Percentiles rank a stretch among this genome's conserved stretches.
Conservation (phyloP, 495 filamentous ascomycete genomes). For the Penicillium cinerascens region DNA sequence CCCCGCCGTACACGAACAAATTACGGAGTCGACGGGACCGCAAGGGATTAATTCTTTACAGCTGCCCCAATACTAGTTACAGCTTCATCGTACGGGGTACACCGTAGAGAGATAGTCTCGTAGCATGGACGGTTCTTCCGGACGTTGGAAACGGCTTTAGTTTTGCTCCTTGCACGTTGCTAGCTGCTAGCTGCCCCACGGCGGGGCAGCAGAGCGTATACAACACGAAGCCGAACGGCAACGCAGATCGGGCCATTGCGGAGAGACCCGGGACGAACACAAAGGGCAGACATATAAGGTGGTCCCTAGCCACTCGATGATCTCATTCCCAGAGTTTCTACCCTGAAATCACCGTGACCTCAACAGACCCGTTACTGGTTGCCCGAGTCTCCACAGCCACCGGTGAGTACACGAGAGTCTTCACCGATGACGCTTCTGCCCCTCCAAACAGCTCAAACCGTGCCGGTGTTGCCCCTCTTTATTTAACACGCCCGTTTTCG, state of each 20-base stretch:
- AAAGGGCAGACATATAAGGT: not conserved
- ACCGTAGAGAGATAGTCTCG: not conserved
- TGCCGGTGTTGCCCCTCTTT: slow-evolving; percentile 17
- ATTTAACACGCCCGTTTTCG: slow-evolving; percentile 27
- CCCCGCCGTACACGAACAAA: slow-evolving; percentile 40
- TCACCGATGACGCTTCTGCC: slow-evolving; percentile 30
- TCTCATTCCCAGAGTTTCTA: not conserved
- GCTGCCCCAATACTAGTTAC: not conserved
- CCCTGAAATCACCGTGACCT: slow-evolving; percentile 27
- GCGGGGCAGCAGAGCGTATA: not conserved
- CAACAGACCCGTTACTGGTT: slow-evolving; percentile 5
- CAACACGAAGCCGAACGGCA: not conserved
- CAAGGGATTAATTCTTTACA: slow-evolving; percentile 20
- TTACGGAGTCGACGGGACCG: slow-evolving; percentile 30
- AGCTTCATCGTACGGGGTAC: not conserved
- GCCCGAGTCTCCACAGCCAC: slow-evolving; percentile 11
- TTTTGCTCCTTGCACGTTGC: not conserved
- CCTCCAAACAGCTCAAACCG: slow-evolving; percentile 1
- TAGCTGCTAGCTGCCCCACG: not conserved
- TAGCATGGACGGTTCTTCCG: not conserved
- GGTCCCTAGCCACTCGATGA: not conserved
- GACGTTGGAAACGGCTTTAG: not conserved
- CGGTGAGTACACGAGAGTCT: slow-evolving; percentile 23
- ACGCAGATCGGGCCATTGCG: slow-evolving; percentile 6
- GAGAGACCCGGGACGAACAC: not conserved